phyloP scores from a whole-genome alignment of 441 rosid species.

The Brassica hybrid region DNA sequence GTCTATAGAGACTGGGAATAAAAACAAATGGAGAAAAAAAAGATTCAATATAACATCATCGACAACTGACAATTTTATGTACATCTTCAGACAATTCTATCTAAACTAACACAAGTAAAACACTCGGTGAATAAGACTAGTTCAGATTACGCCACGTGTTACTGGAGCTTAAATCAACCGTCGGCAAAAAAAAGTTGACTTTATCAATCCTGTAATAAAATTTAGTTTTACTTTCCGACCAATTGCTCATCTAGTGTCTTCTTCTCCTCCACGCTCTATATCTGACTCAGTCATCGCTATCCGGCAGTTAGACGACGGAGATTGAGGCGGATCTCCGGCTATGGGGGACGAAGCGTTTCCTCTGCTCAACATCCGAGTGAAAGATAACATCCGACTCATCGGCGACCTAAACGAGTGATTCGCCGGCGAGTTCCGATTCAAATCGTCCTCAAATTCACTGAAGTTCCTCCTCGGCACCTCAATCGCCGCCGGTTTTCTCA shows the following conservation, averaged over 20 bases:
- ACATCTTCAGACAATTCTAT: conserved; percentile 32
- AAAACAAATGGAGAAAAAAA: conserved; percentile 16
- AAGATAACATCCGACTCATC: conserved; percentile 75
- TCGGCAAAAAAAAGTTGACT: conserved; percentile 16
- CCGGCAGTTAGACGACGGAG: conserved; percentile 35
- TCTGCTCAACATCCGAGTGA: conserved; percentile 70
- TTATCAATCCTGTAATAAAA: neutral
- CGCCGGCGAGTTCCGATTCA: conserved; percentile 44
- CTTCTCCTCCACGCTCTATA: conserved; percentile 53
- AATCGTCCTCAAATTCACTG: conserved; percentile 46
- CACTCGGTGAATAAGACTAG: conserved; percentile 16
- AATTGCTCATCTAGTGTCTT: conserved; percentile 35
- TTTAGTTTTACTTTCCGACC: neutral
- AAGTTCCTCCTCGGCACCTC: conserved; percentile 58
- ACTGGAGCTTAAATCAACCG: conserved; percentile 14
- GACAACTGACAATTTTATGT: conserved; percentile 14
- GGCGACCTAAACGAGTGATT: conserved; percentile 67
- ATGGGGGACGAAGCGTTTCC: conserved; percentile 52
- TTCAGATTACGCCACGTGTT: conserved; percentile 36
- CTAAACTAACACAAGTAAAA: conserved; percentile 21
- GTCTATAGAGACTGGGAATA: neutral
- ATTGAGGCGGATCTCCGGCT: conserved; percentile 34
- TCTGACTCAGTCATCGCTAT: conserved; percentile 48
- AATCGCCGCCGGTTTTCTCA: conserved; percentile 54
- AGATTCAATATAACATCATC: neutral